Conservation (phyloP, 1,139 yeast genomes). For the Nakaseomyces bracarensis region DNA sequence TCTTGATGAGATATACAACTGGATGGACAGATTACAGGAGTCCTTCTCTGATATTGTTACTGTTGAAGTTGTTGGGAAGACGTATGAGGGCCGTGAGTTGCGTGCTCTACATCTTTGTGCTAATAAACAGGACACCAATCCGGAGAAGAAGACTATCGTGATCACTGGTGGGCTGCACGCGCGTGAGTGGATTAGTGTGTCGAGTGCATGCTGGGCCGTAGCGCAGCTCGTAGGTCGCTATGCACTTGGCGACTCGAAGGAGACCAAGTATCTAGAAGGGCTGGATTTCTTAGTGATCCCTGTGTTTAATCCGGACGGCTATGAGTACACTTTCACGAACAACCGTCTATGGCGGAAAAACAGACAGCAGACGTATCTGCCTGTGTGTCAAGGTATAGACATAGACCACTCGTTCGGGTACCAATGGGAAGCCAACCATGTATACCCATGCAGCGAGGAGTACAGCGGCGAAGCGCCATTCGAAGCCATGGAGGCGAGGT, state of each 20-base stretch:
- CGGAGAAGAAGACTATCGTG: conserved; percentile 59
- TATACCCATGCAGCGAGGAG: conserved; percentile 70
- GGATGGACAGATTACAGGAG: conserved; percentile 53
- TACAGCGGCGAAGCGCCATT: conserved; percentile 71
- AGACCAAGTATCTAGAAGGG: conserved; percentile 36
- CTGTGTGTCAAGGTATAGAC: conserved; percentile 73
- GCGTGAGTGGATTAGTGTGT: conserved; percentile 80
- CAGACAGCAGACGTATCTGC: conserved; percentile 63
- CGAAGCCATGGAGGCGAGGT: conserved; percentile 65
- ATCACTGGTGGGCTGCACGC: conserved; percentile 84
- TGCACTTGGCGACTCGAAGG: conserved; percentile 25
- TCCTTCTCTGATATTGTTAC: conserved; percentile 53
- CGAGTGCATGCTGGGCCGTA: conserved; percentile 57
- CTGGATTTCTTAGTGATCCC: conserved; percentile 74
- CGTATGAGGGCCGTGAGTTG: conserved; percentile 64
- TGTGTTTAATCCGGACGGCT: conserved; percentile 85
- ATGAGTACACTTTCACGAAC: conserved; percentile 67
- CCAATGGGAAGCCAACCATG: conserved; percentile 60
- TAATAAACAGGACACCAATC: conserved; percentile 36
- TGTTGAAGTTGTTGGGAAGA: conserved; percentile 62
- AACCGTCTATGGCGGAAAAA: conserved; percentile 88
- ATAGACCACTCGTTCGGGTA: conserved; percentile 77
- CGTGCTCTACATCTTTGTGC: conserved; percentile 57
- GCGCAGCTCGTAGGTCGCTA: conserved; percentile 44
- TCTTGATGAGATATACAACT: conserved; percentile 57